phyloP scores from a whole-genome alignment of 345 rosid genomes.

The Anacardium occidentale region DNA sequence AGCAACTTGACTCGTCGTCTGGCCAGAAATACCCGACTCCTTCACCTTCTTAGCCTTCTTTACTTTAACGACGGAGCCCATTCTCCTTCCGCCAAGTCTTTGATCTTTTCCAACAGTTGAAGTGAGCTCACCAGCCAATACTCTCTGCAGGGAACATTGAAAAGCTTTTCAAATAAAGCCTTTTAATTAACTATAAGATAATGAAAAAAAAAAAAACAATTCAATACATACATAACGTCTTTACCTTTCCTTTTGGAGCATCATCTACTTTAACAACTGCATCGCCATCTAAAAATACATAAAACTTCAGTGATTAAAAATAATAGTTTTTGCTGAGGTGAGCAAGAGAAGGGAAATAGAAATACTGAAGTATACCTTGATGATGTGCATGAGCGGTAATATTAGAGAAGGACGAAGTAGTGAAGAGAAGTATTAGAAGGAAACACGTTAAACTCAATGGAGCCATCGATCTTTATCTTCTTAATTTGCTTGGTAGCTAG shows the following conservation, averaged over 20 bases:
- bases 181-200: no score
- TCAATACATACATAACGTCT: no score
- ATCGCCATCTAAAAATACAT: neutral
- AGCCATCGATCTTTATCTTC: conserved; percentile 17
- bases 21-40: conserved; percentile 14
- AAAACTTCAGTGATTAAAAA: neutral
- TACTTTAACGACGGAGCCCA: neutral
- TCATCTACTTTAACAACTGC: conserved; percentile 13
- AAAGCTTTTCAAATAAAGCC: neutral
- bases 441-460: conserved; percentile 12
- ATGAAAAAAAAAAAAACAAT: neutral
- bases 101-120: neutral
- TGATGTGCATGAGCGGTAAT: conserved; percentile 2
- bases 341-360: neutral
- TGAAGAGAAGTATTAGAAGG: conserved; percentile 17
- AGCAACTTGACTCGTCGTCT: neutral
- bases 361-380: conserved; percentile 10
- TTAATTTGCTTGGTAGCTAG: neutral
- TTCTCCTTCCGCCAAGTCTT: conserved; percentile 19
- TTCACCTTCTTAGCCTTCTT: conserved; percentile 11
- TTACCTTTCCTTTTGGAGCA: conserved; percentile 18
- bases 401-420: conserved; percentile 8
- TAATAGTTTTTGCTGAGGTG: no score
- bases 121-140: neutral
- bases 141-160: conserved; percentile 3